Evolutionary conservation across 768 basidiomycete genomes (phyloP).

Genomic region (Infundibulicybe gibba): DNA sequence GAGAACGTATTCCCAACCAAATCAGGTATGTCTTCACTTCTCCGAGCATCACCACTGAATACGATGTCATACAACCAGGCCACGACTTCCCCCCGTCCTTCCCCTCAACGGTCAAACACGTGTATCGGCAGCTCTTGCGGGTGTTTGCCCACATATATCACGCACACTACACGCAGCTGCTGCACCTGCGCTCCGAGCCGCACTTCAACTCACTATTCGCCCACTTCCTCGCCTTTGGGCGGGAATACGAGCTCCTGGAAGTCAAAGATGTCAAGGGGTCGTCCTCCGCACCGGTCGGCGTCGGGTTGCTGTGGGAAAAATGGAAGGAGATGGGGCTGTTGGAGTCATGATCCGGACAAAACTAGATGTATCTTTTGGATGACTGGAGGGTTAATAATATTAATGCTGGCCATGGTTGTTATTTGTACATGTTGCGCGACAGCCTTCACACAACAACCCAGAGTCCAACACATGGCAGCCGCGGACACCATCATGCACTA

Average conservation of each 20-base stretch:
- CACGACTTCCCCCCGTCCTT: slow-evolving; percentile 88
- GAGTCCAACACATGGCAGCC: not conserved
- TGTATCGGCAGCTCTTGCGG: slow-evolving; percentile 94
- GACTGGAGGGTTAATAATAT: not conserved
- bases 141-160: slow-evolving; percentile 99
- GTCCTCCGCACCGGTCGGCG: slow-evolving; percentile 58
- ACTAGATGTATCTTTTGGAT: slow-evolving; percentile 1
- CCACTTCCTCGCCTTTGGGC: slow-evolving; percentile 95
- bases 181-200: slow-evolving; percentile 92
- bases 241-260: slow-evolving; percentile 90
- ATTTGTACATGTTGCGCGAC: slow-evolving; percentile 6
- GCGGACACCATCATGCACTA: not conserved
- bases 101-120: slow-evolving; percentile 88
- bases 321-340: slow-evolving; percentile 90
- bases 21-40: slow-evolving; percentile 65
- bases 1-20: slow-evolving; percentile 93
- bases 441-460: not conserved
- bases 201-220: slow-evolving; percentile 98
- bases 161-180: slow-evolving; percentile 86
- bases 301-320: slow-evolving; percentile 80
- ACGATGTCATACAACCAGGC: slow-evolving; percentile 39
- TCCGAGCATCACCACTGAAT: slow-evolving; percentile 29
- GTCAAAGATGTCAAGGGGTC: slow-evolving; percentile 84
- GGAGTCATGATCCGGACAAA: too few species aligned
- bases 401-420: slow-evolving; percentile 5